These are phyloP conservation scores for Phytophthora constricta DNA, from an alignment of 352 stramenopile species.

Conservation along the genomic window DNA sequence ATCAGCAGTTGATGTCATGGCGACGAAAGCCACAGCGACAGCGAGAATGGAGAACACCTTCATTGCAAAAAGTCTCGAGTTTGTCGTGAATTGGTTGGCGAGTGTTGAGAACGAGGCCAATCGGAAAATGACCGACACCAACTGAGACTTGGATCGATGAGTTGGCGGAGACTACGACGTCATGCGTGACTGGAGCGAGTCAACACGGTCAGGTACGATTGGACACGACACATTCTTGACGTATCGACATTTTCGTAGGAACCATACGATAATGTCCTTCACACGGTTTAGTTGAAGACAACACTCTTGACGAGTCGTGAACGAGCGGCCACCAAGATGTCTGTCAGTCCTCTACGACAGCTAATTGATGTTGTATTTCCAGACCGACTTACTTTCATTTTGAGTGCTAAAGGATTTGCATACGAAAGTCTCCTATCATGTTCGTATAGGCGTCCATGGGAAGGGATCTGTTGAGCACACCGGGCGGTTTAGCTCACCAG, in stretches of 20 bases:
- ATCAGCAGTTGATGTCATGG: slow-evolving; percentile 16
- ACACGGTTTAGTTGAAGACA: not conserved
- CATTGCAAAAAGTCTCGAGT: slow-evolving; percentile 7
- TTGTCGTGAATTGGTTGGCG: not conserved
- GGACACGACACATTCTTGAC: not conserved
- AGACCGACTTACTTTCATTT: not conserved
- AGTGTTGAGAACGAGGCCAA: slow-evolving; percentile 14
- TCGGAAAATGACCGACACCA: slow-evolving; percentile 15
- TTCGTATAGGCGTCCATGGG: not conserved
- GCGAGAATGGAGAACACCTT: slow-evolving; percentile 25
- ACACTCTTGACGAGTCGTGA: not conserved
- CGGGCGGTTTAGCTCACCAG: not conserved
- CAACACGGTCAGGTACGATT: too few species aligned
- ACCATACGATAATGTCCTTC: not conserved
- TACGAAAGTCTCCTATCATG: not conserved
- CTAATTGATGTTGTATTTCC: too few species aligned
- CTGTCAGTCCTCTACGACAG: not conserved
- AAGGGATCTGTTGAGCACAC: not conserved
- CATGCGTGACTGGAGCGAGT: slow-evolving; percentile 5
- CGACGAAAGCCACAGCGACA: slow-evolving; percentile 4
- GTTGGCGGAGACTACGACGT: not conserved
- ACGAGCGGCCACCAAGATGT: not conserved
- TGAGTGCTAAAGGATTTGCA: not conserved
- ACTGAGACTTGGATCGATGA: not conserved
- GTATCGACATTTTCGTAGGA: not conserved